Conservation (phyloP, 768 basidiomycete genomes). For the Mycena floridula region DNA sequence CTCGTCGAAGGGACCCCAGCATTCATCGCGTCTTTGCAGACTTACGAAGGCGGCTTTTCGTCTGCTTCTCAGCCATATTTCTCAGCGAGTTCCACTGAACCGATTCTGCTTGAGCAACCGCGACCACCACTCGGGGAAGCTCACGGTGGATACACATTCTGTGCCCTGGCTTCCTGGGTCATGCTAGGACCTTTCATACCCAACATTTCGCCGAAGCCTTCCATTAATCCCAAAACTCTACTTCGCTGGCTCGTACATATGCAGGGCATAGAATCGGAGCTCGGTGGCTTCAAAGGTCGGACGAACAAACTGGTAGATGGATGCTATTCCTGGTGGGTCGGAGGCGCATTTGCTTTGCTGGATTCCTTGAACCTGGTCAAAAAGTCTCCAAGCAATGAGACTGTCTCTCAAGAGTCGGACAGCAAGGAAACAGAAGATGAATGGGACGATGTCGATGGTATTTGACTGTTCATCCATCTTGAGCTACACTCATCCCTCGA, state of each 20-base stretch:
- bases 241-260: conserved; percentile 80
- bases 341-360: conserved; percentile 76
- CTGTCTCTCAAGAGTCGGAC: conserved; percentile 22
- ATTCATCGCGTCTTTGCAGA: conserved; percentile 89
- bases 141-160: conserved; percentile 97
- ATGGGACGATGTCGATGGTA: conserved; percentile 76
- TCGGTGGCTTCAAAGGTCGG: conserved; percentile 89
- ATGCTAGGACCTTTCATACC: conserved; percentile 58
- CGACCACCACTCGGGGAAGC: conserved; percentile 89
- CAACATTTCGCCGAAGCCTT: conserved; percentile 16
- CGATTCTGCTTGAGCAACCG: conserved; percentile 32
- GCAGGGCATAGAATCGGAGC: conserved; percentile 78
- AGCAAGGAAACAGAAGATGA: conserved; percentile 25
- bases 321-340: conserved; percentile 99
- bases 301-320: conserved; percentile 99
- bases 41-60: conserved; percentile 95
- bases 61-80: conserved; percentile 71
- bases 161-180: conserved; percentile 80
- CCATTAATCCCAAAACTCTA: conserved; percentile 54
- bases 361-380: conserved; percentile 44
- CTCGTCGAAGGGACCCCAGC: conserved; percentile 68
- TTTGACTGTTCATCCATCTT: conserved; percentile 9
- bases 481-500: not conserved
- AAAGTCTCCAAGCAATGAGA: conserved; percentile 28
- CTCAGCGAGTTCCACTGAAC: conserved; percentile 16